Base-by-base conservation (phyloP, 2,329 filamentous ascomycete genomes). In the Pseudophaeomoniella oleicola region DNA sequence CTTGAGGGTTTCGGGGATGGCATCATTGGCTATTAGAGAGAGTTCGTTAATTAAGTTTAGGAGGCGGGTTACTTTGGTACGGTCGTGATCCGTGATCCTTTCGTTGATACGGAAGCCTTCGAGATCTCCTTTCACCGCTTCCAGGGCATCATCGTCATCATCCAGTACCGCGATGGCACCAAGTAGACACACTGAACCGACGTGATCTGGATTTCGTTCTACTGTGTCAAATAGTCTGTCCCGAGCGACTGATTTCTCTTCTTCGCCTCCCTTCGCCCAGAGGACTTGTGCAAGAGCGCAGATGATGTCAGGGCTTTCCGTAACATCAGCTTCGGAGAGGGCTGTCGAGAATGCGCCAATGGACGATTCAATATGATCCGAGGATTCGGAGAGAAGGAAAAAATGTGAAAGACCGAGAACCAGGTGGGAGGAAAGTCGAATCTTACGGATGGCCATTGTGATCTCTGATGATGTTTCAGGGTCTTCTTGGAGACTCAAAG, bases 231-330 rank as follows among this genome's bases (percentile, higher is more conserved):
- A 88, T 1, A 98, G 68, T 44, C 83, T 73, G 36, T 81, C 76
- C 3, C 85, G 72, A 12, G 88, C 87, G 42, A 81, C 75, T 35
- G 78, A 74, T 33, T 79, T 75, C 38, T 87, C 81, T 1, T 77
- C 69, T 4, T 79, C 73, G 0, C 77, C 75, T 5, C 83, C 86
- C 44, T 84, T 85, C 0, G 87, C 87, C 88, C 90, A 98, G 0
- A 96, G 69, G 0, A 96, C 82, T 57, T 96, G 85, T 0, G 87
- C 82, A 10, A 96, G 67, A 10, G 94, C 67, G 50, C 87, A 94
- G 0, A 86, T 78, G 1, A 88, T 80, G 50, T 94, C 86, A 0
- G 87, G 81, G 42, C 85, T 77, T 27, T 72, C 72, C 18, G n/a
- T n/a, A 9, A n/a, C 9, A 27, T n/a, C n/a, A n/a, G 22, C 22